Conservation (phyloP, 257 asterid genomes). For the Rehmannia glutinosa region DNA sequence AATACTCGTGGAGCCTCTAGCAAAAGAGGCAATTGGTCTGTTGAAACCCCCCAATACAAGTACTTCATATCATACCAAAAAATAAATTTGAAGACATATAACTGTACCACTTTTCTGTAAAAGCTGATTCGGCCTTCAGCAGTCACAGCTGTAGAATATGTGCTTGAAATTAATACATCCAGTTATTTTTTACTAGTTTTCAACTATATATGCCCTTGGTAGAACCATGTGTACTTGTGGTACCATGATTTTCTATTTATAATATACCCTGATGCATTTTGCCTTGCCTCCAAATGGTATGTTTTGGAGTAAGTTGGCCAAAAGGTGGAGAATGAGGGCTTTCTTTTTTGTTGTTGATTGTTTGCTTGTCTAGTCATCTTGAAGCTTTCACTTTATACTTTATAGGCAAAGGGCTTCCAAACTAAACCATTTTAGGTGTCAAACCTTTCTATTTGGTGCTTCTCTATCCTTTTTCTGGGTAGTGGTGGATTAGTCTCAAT, state of each 20-base stretch:
- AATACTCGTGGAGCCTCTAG: slow-evolving; percentile 4
- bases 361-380: neutral
- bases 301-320: neutral
- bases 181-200: slow-evolving; percentile 3
- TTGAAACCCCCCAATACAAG: neutral
- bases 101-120: slow-evolving; percentile 1
- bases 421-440: neutral
- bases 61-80: neutral
- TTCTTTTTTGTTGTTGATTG: neutral
- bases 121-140: slow-evolving; percentile 11
- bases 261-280: neutral
- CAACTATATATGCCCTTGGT: neutral
- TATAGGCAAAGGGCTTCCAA: neutral
- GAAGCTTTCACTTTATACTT: slow-evolving; percentile 2
- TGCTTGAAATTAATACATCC: neutral
- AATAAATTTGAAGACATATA: neutral
- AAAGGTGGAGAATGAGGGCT: slow-evolving; percentile 7
- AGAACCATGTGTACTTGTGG: neutral
- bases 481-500: neutral
- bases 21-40: neutral
- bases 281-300: neutral
- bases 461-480: neutral
- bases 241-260: neutral
- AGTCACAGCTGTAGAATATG: neutral
- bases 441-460: neutral